A percentile compares a stretch with the other conserved stretches of the same genome.
These are phyloP conservation scores for Dissophora ornata DNA, from an alignment of 192 early-diverging fungal genomes.

Conservation along the genomic window DNA sequence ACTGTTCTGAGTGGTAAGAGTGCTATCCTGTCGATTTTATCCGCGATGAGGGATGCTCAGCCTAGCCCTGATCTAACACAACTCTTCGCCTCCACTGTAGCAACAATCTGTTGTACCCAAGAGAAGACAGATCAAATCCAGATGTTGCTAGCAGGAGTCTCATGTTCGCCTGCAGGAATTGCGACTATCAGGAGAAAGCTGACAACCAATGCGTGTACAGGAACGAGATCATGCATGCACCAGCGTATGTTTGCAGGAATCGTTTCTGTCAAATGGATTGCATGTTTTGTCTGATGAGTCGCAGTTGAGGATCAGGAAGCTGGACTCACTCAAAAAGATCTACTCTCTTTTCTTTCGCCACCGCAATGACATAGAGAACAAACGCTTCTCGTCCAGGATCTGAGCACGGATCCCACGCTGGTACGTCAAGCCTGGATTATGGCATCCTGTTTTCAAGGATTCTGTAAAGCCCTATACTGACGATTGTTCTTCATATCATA, in stretches of 20 bases:
- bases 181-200: slow-evolving; percentile 76
- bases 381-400: slow-evolving; percentile 80
- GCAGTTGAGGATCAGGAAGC: background rate
- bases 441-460: background rate
- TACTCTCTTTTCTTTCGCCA: background rate
- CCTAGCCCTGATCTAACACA: slow-evolving; percentile 6
- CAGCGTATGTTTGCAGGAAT: slow-evolving; percentile 51
- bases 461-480: background rate
- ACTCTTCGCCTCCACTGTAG: too few relatives aligned
- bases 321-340: background rate
- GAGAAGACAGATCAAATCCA: slow-evolving; percentile 69
- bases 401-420: slow-evolving; percentile 80
- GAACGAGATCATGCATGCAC: slow-evolving; percentile 74
- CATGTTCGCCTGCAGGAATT: slow-evolving; percentile 83
- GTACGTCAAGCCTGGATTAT: slow-evolving; percentile 38
- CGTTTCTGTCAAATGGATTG: background rate
- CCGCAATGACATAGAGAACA: slow-evolving; percentile 61
- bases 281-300: background rate
- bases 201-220: slow-evolving; percentile 79
- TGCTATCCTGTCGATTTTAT: background rate
- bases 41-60: background rate
- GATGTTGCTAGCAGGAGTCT: slow-evolving; percentile 51
- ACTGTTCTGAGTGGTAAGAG: slow-evolving; percentile 65
- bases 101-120: slow-evolving; percentile 86
- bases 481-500: background rate